phyloP scores from a whole-genome alignment of 2,329 filamentous ascomycete genomes.

The Zymoseptoria tritici region DNA sequence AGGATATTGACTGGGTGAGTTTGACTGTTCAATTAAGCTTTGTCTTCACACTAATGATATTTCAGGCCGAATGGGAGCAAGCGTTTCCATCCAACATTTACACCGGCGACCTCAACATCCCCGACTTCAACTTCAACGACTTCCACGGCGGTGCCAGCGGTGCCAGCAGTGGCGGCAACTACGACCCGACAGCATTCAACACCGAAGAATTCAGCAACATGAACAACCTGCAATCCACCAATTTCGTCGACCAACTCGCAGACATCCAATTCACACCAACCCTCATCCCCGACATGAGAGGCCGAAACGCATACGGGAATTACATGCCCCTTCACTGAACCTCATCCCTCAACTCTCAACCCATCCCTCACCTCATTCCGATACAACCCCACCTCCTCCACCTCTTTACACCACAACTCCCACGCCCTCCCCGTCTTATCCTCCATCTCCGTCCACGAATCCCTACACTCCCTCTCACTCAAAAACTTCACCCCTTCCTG shows the following conservation, averaged over 20 bases:
- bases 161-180: neutral
- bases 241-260: neutral
- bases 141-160: slow-evolving; percentile 20
- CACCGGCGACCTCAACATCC: slow-evolving; percentile 28
- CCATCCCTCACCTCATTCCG: slow-evolving; percentile 27
- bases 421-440: slow-evolving; percentile 33
- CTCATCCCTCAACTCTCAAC: neutral
- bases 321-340: neutral
- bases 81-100: slow-evolving; percentile 35
- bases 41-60: slow-evolving; percentile 4
- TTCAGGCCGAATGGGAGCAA: slow-evolving; percentile 41
- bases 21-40: neutral
- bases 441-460: slow-evolving; percentile 34
- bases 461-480: slow-evolving; percentile 35
- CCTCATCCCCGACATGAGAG: neutral
- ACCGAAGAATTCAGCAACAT: neutral
- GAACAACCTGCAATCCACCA: neutral
- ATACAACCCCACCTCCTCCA: slow-evolving; percentile 34
- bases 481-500: slow-evolving; percentile 37
- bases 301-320: neutral
- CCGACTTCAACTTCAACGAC: slow-evolving; percentile 28
- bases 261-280: neutral
- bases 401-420: slow-evolving; percentile 38
- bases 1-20: slow-evolving; percentile 61
- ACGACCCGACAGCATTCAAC: neutral